Base-by-base conservation (phyloP, 345 rosid genomes). In the Camelina hispida region DNA sequence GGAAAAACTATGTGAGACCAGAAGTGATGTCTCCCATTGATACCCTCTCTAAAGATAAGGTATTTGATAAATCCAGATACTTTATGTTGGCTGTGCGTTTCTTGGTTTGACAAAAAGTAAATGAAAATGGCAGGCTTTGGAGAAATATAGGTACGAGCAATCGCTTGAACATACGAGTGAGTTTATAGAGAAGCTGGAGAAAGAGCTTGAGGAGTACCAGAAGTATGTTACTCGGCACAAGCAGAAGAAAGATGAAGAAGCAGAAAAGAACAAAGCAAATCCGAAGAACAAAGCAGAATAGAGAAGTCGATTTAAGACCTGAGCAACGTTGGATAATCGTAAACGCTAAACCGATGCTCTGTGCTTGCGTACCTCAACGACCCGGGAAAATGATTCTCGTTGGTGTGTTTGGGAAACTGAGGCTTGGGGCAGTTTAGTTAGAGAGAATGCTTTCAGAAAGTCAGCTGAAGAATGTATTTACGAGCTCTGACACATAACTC, bases 101-200 rank as follows among this genome's bases (percentile, higher is more conserved):
- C n/a, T 9, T 42, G 23, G 32, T 25, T 9, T 70, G 66, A 69
- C 13, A 23, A 15, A 23, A 25, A 59, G 30, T 57, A 14, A 52
- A 51, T 75, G 28, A 23, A 50, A 32, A 73, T 56, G 50, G 61
- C 82, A 91, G 97, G 98, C 97, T 20, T 69, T 91, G 86, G 96
- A 93, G 75, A 93, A 89, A 80, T 91, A 87, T 72, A 83, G 64
- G 80, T 89, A 74, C 59, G 83, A 82, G 82, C 98, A 93, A 75
- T 93, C 98, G 15, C 94, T 93, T 42, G 97, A 89, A 82, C 98
- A 93, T 81, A 91, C 94, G 22, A 89, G 98, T 78, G 87, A 86
- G 75, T 93, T 91, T 81, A 88, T 93, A 60, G 98, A 91, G 70
- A 93, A 86, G 87, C 67, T 93, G 84, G 97, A 93, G 86, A 85